Evolutionary conservation across 2,329 filamentous ascomycete genomes (phyloP).

Genomic region (Penicillium sp.): DNA sequence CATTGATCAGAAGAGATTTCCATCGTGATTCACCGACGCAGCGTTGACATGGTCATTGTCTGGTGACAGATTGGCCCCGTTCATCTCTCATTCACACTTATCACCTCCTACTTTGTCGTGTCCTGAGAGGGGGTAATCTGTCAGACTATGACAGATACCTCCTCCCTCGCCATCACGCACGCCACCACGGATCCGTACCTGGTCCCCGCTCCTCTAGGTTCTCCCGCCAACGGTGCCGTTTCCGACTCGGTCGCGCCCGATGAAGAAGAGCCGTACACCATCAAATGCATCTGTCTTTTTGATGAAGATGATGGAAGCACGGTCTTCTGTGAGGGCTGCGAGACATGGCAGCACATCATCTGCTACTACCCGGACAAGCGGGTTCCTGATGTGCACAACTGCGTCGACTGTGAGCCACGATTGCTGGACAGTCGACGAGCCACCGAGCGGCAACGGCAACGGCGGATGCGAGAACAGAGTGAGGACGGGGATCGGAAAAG

Average conservation of each 20-base stretch:
- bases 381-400: conserved; percentile 74
- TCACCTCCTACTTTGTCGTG: conserved; percentile 22
- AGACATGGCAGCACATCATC: conserved; percentile 97
- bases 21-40: conserved; percentile 3
- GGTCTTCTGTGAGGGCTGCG: conserved; percentile 90
- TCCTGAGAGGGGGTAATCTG: conserved; percentile 44
- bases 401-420: conserved; percentile 79
- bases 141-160: conserved; percentile 52
- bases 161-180: conserved; percentile 46
- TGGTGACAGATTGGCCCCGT: conserved; percentile 16
- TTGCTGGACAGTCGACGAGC: conserved; percentile 67
- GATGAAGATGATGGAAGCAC: conserved; percentile 95
- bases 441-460: conserved; percentile 64
- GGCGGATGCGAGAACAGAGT: conserved; percentile 54
- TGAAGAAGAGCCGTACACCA: conserved; percentile 62
- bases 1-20: conserved; percentile 8
- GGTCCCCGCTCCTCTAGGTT: conserved; percentile 43
- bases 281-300: conserved; percentile 96
- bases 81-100: conserved; percentile 13
- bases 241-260: conserved; percentile 40
- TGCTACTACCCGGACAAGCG: conserved; percentile 84
- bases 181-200: conserved; percentile 43
- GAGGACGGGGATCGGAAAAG: conserved; percentile 66
- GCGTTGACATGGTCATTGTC: conserved; percentile 20
- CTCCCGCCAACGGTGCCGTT: conserved; percentile 40